A percentile compares a stretch with the other conserved stretches of the same genome.
These are phyloP conservation scores for Neurospora terricola DNA, from an alignment of 495 filamentous ascomycete species.

Conservation along the genomic window DNA sequence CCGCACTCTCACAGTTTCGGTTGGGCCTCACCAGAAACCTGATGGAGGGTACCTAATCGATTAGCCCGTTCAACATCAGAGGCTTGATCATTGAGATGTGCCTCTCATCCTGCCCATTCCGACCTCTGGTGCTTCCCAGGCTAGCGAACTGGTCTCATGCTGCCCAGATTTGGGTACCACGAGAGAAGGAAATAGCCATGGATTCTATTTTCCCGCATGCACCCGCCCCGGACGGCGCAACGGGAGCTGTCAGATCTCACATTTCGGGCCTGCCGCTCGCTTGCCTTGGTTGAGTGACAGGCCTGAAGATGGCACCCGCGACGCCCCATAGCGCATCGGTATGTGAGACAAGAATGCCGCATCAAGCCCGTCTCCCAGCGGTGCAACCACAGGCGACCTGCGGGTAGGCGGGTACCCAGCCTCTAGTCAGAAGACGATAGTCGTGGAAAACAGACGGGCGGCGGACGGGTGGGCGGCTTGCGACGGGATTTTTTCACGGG, in stretches of 20 bases:
- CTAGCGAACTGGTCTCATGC: neutral
- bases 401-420: neutral
- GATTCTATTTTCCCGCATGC: conserved; percentile 3
- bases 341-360: conserved; percentile 4
- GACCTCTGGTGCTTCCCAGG: neutral
- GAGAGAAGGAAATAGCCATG: conserved; percentile 4
- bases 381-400: conserved; percentile 11
- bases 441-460: neutral
- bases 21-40: neutral
- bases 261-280: conserved; percentile 7
- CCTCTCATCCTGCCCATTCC: conserved; percentile 1
- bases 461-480: conserved; percentile 10
- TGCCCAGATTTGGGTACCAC: conserved; percentile 4
- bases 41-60: neutral
- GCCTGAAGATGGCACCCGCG: neutral
- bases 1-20: neutral
- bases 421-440: neutral
- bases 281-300: neutral
- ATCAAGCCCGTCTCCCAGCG: conserved; percentile 2
- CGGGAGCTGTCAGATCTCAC: conserved; percentile 20
- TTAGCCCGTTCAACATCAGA: neutral
- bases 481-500: conserved; percentile 2
- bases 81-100: conserved; percentile 3
- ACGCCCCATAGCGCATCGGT: conserved; percentile 1
- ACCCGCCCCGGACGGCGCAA: conserved; percentile 3